Base-by-base conservation (phyloP, 176 grass and related monocot species). In the Stipa capillata region DNA sequence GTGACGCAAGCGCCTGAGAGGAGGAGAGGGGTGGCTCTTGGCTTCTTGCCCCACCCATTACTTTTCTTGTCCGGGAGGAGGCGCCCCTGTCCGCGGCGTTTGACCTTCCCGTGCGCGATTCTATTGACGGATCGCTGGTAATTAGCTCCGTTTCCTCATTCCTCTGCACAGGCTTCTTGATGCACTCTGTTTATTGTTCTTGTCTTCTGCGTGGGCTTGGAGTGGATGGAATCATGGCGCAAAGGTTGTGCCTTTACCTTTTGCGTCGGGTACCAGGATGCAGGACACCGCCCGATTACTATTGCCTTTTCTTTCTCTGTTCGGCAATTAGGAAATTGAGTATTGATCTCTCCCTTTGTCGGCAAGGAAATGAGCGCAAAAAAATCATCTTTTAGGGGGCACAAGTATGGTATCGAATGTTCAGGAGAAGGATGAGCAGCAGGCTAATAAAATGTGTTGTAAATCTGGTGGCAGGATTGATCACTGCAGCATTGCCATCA, bases 371-470 rank as follows among this genome's bases (percentile, higher is more conserved):
- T 28, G 57, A 65, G 10, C 29, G 15, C 51, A 32, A 36, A 17
- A 7, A 1, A 15, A n/a, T n/a, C n/a, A n/a, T n/a, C n/a, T n/a
- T n/a, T n/a, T n/a, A 0, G 17, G 39, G 8, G 16, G 7, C 23
- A 42, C 74, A 84, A 67, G 67, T 58, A 76, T 69, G 52, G 51
- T 62, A 68, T 51, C 59, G 1, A 84, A 50, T 84, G n/a, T 51
- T 58, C n/a, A 55, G 25, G 18, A 28, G 14, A 43, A 31, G 29
- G 20, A 20, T 4, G 0, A 47, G 0, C 17, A 18, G 1, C 31
- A 32, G 14, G 34, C 66, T 79, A 55, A 83, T 57, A 59, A 25
- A 40, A 6, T 17, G 21, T 51, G 13, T 51, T 74, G 33, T 21
- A 20, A 23, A 69, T 68, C 55, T 69, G 34, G 16, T 54, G 2